phyloP scores from a whole-genome alignment of 1,284 basidiomycete genomes.

The Leccinum fallax region DNA sequence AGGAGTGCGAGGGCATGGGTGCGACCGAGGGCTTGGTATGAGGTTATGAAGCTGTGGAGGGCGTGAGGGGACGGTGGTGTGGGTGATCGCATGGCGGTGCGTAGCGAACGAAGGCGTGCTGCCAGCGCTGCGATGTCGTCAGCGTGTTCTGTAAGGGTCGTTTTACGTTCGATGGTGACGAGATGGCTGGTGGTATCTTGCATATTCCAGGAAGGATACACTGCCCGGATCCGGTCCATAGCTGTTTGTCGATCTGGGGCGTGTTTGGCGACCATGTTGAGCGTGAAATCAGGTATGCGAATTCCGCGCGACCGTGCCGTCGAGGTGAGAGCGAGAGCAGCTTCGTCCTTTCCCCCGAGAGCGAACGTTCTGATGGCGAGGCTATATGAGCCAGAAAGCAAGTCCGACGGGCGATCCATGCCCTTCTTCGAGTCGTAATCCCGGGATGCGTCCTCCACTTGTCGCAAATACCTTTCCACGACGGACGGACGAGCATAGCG shows the following conservation, averaged over 20 bases:
- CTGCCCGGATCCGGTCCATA: slow-evolving; percentile 14
- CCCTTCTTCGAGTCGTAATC: slow-evolving; percentile 9
- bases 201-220: slow-evolving; percentile 19
- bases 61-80: no score
- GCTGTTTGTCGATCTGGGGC: slow-evolving; percentile 13
- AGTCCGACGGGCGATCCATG: neutral
- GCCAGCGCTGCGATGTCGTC: slow-evolving; percentile 16
- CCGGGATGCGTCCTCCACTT: slow-evolving; percentile 19
- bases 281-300: slow-evolving; percentile 29
- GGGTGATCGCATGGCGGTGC: no score
- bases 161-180: neutral
- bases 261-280: slow-evolving; percentile 22
- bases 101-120: slow-evolving; percentile 10
- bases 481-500: slow-evolving; percentile 1
- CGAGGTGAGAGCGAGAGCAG: slow-evolving; percentile 23
- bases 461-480: slow-evolving; percentile 25
- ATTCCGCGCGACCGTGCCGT: slow-evolving; percentile 20
- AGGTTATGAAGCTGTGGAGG: slow-evolving; percentile 22
- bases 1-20: slow-evolving; percentile 21
- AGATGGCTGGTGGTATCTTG: neutral
- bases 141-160: neutral
- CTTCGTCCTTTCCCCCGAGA: slow-evolving; percentile 20
- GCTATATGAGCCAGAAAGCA: slow-evolving; percentile 21
- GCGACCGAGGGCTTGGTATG: no score
- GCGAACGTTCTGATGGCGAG: slow-evolving; percentile 27